Percentiles rank a stretch among this genome's conserved stretches.
Conservation (phyloP, 83 land plant species). For the Picea abies region DNA sequence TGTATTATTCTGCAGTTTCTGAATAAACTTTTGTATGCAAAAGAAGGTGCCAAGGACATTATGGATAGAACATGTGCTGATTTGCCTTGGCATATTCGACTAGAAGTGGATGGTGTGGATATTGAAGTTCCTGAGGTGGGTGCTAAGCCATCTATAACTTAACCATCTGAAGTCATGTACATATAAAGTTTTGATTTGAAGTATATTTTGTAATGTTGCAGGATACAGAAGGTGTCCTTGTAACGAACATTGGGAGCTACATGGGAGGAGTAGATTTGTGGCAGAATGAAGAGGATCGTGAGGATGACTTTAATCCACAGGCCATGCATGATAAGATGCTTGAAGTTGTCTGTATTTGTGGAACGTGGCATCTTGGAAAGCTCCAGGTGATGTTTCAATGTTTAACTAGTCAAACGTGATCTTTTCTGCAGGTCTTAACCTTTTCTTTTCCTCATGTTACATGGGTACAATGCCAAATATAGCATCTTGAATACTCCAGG, state of each 20-base stretch:
- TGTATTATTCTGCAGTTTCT: slow-evolving; percentile 55
- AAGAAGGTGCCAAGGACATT: slow-evolving; percentile 89
- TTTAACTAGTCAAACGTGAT: too few relatives aligned
- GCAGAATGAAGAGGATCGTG: slow-evolving; percentile 88
- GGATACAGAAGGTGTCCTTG: slow-evolving; percentile 80
- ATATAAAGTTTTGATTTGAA: background rate
- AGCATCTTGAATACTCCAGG: too few relatives aligned
- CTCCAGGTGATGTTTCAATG: slow-evolving; percentile 58
- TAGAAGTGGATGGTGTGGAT: slow-evolving; percentile 75
- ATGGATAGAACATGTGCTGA: slow-evolving; percentile 90
- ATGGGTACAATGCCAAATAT: too few relatives aligned
- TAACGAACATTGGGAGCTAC: slow-evolving; percentile 85
- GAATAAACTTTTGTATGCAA: slow-evolving; percentile 85
- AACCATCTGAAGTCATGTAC: background rate
- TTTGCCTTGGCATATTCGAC: slow-evolving; percentile 76
- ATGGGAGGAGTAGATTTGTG: slow-evolving; percentile 97
- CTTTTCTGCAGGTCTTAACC: too few relatives aligned
- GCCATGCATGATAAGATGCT: slow-evolving; percentile 84
- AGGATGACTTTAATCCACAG: slow-evolving; percentile 72
- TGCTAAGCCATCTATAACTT: background rate
- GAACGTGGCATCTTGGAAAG: slow-evolving; percentile 91
- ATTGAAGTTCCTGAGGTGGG: slow-evolving; percentile 73
- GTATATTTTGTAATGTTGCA: slow-evolving; percentile 18
- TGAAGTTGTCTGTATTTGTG: slow-evolving; percentile 82
- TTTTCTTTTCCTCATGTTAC: too few relatives aligned